These are phyloP conservation scores for Rhizophagus sp. DNA, from an alignment of 192 early-diverging fungal genomes.

Conservation along the genomic window DNA sequence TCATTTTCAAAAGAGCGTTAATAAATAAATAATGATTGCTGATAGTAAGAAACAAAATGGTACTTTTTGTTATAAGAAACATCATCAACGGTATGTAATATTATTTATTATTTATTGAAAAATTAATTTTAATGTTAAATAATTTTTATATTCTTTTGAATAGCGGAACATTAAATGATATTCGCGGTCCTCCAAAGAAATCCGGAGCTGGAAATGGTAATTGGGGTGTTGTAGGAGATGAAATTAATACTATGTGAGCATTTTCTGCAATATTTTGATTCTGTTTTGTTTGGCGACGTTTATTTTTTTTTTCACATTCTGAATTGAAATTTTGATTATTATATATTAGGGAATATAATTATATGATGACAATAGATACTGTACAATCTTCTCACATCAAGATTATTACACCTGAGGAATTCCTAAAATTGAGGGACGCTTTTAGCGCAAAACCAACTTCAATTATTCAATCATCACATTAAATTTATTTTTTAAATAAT, in stretches of 20 bases:
- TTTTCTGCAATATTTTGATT: neutral
- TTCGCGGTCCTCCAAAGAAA: slow-evolving; percentile 4
- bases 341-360: neutral
- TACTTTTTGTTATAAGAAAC: neutral
- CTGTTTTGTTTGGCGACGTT: neutral
- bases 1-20: no score
- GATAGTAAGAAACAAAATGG: neutral
- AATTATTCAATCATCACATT: neutral
- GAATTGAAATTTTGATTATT: neutral
- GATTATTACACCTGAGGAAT: neutral
- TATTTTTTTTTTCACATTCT: neutral
- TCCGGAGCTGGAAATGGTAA: slow-evolving; percentile 13
- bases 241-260: neutral
- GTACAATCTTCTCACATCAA: neutral
- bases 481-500: neutral
- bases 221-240: slow-evolving; percentile 12
- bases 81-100: slow-evolving; percentile 17
- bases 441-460: neutral
- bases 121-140: neutral
- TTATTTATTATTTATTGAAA: neutral
- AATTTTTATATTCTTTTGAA: neutral
- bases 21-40: neutral
- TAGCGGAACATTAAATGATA: slow-evolving; percentile 2
- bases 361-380: neutral
- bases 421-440: neutral